A percentile compares a stretch with the other conserved stretches of the same genome.
These are phyloP conservation scores for Hemileccinum rubropunctum DNA, from an alignment of 768 basidiomycete genomes.

Conservation along the genomic window DNA sequence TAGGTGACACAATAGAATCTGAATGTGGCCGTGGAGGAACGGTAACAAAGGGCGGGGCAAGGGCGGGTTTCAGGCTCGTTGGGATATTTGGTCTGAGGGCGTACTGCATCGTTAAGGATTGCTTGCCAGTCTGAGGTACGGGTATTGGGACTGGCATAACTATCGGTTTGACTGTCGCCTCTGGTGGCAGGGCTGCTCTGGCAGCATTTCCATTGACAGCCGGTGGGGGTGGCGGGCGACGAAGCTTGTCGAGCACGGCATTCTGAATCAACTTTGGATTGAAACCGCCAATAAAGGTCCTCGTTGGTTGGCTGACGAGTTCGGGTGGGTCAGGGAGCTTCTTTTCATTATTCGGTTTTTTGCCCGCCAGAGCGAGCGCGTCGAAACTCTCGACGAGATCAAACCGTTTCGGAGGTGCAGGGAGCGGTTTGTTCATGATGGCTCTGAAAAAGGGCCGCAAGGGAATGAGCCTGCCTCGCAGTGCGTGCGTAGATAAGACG, in stretches of 20 bases:
- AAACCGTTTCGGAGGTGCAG: constrained; percentile 11
- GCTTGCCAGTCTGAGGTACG: constrained; percentile 22
- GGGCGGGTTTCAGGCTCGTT: constrained; percentile 16
- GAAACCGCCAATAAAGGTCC: constrained; percentile 53
- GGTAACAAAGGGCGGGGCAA: constrained; percentile 15
- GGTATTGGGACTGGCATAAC: constrained; percentile 31
- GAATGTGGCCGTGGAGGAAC: constrained; percentile 35
- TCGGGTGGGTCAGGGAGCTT: constrained; percentile 12
- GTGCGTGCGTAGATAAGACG: no score
- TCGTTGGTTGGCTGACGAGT: not conserved
- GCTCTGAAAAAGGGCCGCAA: constrained; percentile 11
- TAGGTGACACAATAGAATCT: constrained; percentile 21
- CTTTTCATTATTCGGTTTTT: constrained; percentile 10
- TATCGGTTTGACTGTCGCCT: not conserved
- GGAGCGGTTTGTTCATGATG: constrained; percentile 23
- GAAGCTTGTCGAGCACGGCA: constrained; percentile 1
- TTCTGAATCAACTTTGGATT: constrained; percentile 18
- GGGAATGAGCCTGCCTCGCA: not conserved
- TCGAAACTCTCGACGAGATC: constrained; percentile 35
- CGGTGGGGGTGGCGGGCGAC: constrained; percentile 9
- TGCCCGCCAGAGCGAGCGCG: constrained; percentile 31
- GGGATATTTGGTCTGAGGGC: constrained; percentile 13
- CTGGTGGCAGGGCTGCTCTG: no score
- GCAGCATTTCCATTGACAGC: no score
- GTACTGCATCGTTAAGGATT: constrained; percentile 20